These are phyloP conservation scores for Rhizomucor miehei DNA, from an alignment of 371 early-diverging fungal species.

Conservation along the genomic window DNA sequence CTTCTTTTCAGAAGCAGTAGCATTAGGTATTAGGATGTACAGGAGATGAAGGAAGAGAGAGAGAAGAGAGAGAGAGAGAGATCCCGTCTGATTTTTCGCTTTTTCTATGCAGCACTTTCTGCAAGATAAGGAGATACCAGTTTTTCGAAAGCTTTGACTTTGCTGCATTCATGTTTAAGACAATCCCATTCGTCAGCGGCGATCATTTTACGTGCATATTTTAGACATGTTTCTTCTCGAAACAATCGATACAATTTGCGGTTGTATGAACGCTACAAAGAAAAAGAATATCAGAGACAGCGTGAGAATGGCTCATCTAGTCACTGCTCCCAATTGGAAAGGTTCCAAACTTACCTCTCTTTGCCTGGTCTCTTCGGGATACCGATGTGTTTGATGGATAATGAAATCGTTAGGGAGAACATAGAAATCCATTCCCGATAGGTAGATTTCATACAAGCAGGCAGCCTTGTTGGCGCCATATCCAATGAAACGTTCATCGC, in stretches of 20 bases:
- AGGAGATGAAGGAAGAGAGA: too few relatives aligned
- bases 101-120: too few relatives aligned
- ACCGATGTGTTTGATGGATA: constrained; percentile 54
- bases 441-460: constrained; percentile 55
- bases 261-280: constrained; percentile 56
- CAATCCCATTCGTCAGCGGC: constrained; percentile 47
- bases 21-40: too few relatives aligned
- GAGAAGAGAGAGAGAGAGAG: too few relatives aligned
- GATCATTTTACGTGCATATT: constrained; percentile 57
- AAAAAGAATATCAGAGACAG: neutral
- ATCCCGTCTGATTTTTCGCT: too few relatives aligned
- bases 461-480: constrained; percentile 60
- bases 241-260: constrained; percentile 59
- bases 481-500: constrained; percentile 60
- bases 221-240: constrained; percentile 64
- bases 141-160: constrained; percentile 43
- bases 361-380: constrained; percentile 47
- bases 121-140: neutral
- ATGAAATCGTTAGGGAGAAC: constrained; percentile 55
- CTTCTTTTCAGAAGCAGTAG: too few relatives aligned
- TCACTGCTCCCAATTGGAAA: too few relatives aligned
- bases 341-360: constrained; percentile 33
- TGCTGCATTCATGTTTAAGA: constrained; percentile 49
- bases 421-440: constrained; percentile 55
- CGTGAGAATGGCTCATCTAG: neutral